These are phyloP conservation scores for Lizanozyma gosingica DNA, from an alignment of 1,139 yeast genomes.

Conservation along the genomic window DNA sequence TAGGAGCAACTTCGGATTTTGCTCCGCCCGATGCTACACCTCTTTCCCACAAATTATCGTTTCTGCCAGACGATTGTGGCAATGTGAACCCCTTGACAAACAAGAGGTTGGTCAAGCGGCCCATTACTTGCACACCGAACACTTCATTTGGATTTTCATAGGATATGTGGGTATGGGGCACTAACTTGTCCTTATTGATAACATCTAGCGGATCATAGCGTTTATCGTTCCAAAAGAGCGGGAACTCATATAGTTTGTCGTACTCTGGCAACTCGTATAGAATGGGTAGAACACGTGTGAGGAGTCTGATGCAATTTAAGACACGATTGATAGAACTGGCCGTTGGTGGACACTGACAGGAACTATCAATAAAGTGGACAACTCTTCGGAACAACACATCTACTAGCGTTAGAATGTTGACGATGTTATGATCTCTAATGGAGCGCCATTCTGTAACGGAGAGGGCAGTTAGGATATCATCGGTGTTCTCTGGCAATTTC, in stretches of 20 bases:
- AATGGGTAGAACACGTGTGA: conserved; percentile 62
- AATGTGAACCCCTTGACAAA: conserved; percentile 58
- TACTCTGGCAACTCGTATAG: conserved; percentile 45
- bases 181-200: conserved; percentile 14
- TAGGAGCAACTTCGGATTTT: conserved; percentile 2
- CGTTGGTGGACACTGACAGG: too few relatives aligned
- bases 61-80: conserved; percentile 13
- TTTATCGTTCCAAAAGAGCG: conserved; percentile 23
- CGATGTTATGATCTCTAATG: conserved; percentile 26
- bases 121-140: conserved; percentile 43
- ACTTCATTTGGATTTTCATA: conserved; percentile 15
- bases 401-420: conserved; percentile 24
- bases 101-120: conserved; percentile 40
- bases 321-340: too few relatives aligned
- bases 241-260: conserved; percentile 18
- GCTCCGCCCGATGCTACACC: conserved; percentile 1
- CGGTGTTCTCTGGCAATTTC: conserved; percentile 18
- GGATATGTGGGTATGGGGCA: conserved; percentile 5
- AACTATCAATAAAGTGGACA: conserved; percentile 4
- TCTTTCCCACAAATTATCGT: conserved; percentile 2
- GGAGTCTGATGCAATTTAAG: conserved; percentile 57
- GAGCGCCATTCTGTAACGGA: conserved; percentile 17
- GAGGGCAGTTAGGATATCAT: conserved; percentile 23
- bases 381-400: conserved; percentile 14
- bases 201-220: conserved; percentile 16